These are phyloP conservation scores for Fusarium sp. DNA, from an alignment of 2,329 filamentous ascomycete genomes.

Conservation along the genomic window DNA sequence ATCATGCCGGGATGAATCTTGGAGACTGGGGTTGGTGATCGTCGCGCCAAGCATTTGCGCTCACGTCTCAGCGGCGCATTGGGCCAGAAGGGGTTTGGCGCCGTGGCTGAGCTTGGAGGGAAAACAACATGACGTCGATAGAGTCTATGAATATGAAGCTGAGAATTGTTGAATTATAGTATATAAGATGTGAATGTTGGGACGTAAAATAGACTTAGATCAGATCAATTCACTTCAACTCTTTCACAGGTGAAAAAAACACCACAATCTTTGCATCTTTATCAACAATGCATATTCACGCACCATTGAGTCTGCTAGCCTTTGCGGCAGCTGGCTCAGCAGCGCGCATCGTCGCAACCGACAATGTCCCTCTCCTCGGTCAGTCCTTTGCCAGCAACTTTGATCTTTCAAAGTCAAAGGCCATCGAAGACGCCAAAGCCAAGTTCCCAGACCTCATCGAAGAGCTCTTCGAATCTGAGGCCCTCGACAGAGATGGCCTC, in stretches of 20 bases:
- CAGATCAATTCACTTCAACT: background rate
- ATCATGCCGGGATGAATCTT: background rate
- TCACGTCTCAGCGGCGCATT: background rate
- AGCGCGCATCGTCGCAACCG: conserved; percentile 15
- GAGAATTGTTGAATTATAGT: background rate
- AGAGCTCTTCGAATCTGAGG: background rate
- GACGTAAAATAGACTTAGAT: background rate
- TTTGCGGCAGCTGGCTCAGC: background rate
- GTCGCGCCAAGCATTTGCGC: background rate
- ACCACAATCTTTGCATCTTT: background rate
- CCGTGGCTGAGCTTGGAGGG: background rate
- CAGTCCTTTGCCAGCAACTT: conserved; percentile 38
- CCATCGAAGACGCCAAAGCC: conserved; percentile 12
- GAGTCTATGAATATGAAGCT: background rate
- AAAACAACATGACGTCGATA: background rate
- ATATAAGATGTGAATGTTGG: background rate
- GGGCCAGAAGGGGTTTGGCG: background rate
- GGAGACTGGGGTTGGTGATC: background rate
- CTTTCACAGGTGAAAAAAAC: background rate
- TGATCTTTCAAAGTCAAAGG: conserved; percentile 18
- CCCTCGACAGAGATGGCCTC: conserved; percentile 28
- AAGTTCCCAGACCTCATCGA: conserved; percentile 26
- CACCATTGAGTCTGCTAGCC: background rate
- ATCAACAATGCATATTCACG: background rate
- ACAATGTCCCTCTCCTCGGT: conserved; percentile 36